These are phyloP conservation scores for Trichoderma sp. DNA, from an alignment of 2,329 filamentous ascomycete species.

Conservation along the genomic window DNA sequence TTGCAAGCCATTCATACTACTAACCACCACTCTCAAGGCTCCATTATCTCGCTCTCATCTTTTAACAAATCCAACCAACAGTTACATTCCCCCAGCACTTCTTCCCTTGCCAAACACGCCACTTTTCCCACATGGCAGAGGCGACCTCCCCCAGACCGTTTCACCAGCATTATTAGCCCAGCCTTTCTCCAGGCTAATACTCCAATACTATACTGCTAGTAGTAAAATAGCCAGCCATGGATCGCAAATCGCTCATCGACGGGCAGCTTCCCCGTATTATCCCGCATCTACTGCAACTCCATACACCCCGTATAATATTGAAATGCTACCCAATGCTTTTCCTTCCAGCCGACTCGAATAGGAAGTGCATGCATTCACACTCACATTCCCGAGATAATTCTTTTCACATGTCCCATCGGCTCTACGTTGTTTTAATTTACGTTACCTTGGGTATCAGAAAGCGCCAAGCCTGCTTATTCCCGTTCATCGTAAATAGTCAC, in stretches of 20 bases:
- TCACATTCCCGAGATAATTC: not conserved
- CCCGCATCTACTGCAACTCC: not conserved
- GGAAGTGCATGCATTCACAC: too few species aligned
- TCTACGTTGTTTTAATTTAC: too few species aligned
- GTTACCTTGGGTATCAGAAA: not conserved
- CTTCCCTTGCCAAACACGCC: not conserved
- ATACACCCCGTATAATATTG: not conserved
- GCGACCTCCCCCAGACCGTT: not conserved
- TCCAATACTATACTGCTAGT: not conserved
- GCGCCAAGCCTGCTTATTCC: constrained; percentile 5
- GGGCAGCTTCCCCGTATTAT: not conserved
- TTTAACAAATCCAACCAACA: not conserved
- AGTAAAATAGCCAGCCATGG: not conserved
- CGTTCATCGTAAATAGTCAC: not conserved
- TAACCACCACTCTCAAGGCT: too few species aligned
- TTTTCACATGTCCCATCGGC: not conserved
- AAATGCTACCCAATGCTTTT: not conserved
- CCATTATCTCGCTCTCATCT: not conserved
- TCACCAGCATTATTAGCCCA: constrained; percentile 8
- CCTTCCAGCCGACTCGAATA: not conserved
- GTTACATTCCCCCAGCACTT: not conserved
- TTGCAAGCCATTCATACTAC: too few species aligned
- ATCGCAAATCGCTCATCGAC: not conserved
- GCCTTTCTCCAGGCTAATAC: not conserved
- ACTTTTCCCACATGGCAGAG: constrained; percentile 5